Evolutionary conservation across 140 eudicot genomes (phyloP), one percentile per base, ranked within the genome.

Genomic region (Cichorium intybus): DNA sequence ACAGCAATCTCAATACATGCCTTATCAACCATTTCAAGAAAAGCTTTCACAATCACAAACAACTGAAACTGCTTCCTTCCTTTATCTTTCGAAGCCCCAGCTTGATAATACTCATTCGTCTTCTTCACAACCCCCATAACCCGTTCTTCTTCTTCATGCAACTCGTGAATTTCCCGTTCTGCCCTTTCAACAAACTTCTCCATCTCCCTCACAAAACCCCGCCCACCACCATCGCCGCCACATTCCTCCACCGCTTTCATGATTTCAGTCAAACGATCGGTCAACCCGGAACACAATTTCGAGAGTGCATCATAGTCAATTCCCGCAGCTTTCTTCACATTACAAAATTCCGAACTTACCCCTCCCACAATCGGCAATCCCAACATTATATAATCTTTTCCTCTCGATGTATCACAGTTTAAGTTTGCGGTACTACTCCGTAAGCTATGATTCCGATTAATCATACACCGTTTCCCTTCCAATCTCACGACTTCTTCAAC

Each of bases 401-500:
- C 94, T 74, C 75, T 67, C 12, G 66, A 55, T 65, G 50, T 31
- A 28, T 67, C 75, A 58, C 72, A 68, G 1, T 51, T 54, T 75
- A 75, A 67, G 41, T 23, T 34, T 26, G 8, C 39, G 6, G 78
- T 79, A 69, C 70, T 81, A 47, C 45, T 77, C 55, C 70, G 79
- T 64, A 85, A 60, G 64, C 88, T 89, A 34, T 69, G 86, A 51
- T 79, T 84, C 60, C 80, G 68, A 56, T 79, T 88, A 12, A 88
- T 74, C 61, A 86, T 87, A 41, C 90, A 81, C 2, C 97, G 95
- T 67, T 87, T 93, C 10, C 99, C 99, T 41, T 93, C 99, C 48
- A 91, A 80, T 6, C 99, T 74, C 49, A 93, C 94, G 22, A 93
- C 99, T 74, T 88, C 97, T 78, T 93, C 94, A n/a, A 93, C 97